These are phyloP conservation scores for Aspergillus sp. DNA, from an alignment of 2,329 filamentous ascomycete genomes.

Conservation along the genomic window DNA sequence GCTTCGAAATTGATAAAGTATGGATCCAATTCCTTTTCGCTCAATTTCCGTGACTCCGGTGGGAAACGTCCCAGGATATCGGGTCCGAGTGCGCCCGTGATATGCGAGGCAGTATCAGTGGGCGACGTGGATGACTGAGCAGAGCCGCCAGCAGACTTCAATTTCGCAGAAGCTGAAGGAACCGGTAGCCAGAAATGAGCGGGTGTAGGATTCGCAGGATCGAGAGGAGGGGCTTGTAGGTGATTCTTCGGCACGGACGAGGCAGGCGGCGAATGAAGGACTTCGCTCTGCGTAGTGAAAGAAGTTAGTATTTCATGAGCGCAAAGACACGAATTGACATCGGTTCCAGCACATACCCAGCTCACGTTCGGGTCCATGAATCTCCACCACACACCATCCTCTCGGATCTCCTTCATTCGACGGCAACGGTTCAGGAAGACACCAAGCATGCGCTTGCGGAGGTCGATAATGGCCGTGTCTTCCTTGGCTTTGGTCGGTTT, in stretches of 20 bases:
- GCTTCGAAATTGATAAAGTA: constrained; percentile 93
- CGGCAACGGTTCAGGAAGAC: constrained; percentile 93
- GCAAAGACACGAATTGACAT: background rate
- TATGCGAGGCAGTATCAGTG: constrained; percentile 44
- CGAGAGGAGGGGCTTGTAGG: constrained; percentile 87
- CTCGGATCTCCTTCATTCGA: constrained; percentile 82
- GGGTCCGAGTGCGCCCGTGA: constrained; percentile 52
- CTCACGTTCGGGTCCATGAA: constrained; percentile 97
- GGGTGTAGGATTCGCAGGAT: constrained; percentile 83
- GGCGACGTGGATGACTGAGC: constrained; percentile 35
- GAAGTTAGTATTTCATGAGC: constrained; percentile 18
- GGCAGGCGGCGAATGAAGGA: constrained; percentile 86
- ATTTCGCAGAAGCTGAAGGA: constrained; percentile 75
- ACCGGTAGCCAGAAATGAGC: constrained; percentile 84
- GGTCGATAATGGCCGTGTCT: constrained; percentile 91
- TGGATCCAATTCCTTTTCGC: constrained; percentile 85
- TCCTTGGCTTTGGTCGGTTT: constrained; percentile 98
- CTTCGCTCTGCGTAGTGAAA: constrained; percentile 62
- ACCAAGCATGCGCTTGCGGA: constrained; percentile 91
- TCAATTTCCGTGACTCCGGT: constrained; percentile 65
- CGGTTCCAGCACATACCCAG: constrained; percentile 61
- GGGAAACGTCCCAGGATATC: constrained; percentile 76
- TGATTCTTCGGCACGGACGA: constrained; percentile 89
- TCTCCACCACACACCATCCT: constrained; percentile 95
- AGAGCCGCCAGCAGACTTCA: constrained; percentile 50